Evolutionary conservation across 2,329 filamentous ascomycete genomes (phyloP).

Genomic region (Talaromyces sp.): DNA sequence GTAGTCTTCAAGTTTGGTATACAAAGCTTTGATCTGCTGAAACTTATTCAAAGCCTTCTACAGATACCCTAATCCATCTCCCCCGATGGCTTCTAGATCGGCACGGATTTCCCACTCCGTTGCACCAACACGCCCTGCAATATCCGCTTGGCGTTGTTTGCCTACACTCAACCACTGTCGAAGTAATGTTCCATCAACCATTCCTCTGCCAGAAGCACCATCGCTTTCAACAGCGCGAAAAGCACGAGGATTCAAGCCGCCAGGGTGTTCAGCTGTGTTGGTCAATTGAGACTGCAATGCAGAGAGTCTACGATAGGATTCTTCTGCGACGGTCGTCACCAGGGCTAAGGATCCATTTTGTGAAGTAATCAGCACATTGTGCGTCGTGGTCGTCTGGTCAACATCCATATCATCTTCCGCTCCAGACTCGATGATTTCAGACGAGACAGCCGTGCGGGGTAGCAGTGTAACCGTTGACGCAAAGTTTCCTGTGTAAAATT

Average conservation of each 20-base stretch:
- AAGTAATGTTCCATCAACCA: conserved; percentile 79
- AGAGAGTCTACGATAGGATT: conserved; percentile 79
- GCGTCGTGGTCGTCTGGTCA: conserved; percentile 37
- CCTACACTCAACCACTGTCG: conserved; percentile 75
- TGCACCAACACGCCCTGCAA: conserved; percentile 72
- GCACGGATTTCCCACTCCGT: conserved; percentile 68
- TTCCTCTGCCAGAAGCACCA: conserved; percentile 58
- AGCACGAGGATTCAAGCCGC: conserved; percentile 79
- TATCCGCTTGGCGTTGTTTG: conserved; percentile 70
- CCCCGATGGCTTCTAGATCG: conserved; percentile 69
- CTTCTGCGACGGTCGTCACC: conserved; percentile 76
- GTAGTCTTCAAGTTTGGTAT: too few relatives aligned
- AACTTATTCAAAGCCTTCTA: conserved; percentile 17
- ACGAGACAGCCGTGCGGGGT: conserved; percentile 62
- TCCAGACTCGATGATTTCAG: conserved; percentile 38
- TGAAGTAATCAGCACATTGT: conserved; percentile 70
- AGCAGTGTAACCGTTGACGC: conserved; percentile 76
- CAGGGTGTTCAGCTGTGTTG: conserved; percentile 73
- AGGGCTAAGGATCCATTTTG: conserved; percentile 75
- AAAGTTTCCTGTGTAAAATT: conserved; percentile 83
- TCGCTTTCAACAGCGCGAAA: conserved; percentile 65
- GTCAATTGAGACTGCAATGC: conserved; percentile 79
- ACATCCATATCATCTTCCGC: conserved; percentile 43
- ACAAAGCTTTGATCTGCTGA: too few relatives aligned
- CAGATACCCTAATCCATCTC: conserved; percentile 60